Evolutionary conservation across 495 filamentous ascomycete genomes (phyloP).

Genomic region (Aspergillus cristatus): DNA sequence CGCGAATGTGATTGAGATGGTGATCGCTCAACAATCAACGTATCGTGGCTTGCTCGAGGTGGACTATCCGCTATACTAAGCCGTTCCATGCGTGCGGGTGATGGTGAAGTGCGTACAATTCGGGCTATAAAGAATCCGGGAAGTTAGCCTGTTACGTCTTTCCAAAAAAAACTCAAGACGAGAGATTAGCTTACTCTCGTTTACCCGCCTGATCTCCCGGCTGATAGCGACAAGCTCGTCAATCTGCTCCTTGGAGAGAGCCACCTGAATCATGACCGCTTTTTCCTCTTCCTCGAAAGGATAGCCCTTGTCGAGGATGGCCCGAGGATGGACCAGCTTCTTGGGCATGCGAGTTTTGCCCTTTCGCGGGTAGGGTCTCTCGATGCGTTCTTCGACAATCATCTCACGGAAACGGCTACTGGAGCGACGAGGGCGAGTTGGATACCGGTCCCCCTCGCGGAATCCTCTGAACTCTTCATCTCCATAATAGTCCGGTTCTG

Average conservation of each 20-base stretch:
- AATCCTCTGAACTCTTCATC: constrained; percentile 58
- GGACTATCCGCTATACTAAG: constrained; percentile 18
- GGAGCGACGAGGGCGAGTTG: constrained; percentile 34
- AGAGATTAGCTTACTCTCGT: constrained; percentile 21
- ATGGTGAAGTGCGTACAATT: constrained; percentile 16
- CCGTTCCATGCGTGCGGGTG: constrained; percentile 25
- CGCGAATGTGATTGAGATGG: constrained; percentile 11
- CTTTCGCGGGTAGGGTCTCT: constrained; percentile 61
- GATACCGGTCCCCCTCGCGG: constrained; percentile 40
- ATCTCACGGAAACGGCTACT: constrained; percentile 33
- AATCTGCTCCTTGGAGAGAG: constrained; percentile 80
- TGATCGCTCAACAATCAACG: constrained; percentile 22
- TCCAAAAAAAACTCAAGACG: background rate
- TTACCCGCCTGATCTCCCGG: constrained; percentile 46
- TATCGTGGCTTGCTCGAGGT: constrained; percentile 18
- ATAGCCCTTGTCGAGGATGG: constrained; percentile 75
- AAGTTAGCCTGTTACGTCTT: background rate
- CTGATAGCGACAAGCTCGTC: constrained; percentile 78
- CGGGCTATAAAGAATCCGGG: constrained; percentile 14
- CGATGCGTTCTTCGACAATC: constrained; percentile 24
- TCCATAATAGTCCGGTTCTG: constrained; percentile 56
- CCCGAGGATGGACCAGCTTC: constrained; percentile 63
- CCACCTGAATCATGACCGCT: constrained; percentile 66
- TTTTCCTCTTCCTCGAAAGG: constrained; percentile 82
- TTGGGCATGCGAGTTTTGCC: constrained; percentile 82